Evolutionary conservation across 192 early-diverging fungal species (phyloP).

Genomic region (Bifiguratus adelaidae): DNA sequence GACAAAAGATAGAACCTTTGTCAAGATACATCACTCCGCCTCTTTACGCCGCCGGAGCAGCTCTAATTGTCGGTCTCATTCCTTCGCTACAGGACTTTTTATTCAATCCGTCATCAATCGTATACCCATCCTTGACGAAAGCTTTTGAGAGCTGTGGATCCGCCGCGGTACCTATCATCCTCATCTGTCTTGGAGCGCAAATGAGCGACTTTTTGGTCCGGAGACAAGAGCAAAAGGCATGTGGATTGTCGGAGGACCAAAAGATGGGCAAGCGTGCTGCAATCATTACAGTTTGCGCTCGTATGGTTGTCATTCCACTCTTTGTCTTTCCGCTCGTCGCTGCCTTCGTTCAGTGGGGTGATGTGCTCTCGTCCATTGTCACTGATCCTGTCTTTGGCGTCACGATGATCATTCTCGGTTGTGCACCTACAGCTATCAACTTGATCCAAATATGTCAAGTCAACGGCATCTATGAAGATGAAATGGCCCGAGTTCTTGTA

Average conservation of each 20-base stretch:
- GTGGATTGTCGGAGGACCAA: neutral
- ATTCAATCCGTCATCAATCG: constrained; percentile 41
- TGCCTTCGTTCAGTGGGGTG: neutral
- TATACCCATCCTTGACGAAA: constrained; percentile 46
- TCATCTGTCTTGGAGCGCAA: constrained; percentile 69
- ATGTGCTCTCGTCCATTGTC: constrained; percentile 22
- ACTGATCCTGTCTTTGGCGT: constrained; percentile 55
- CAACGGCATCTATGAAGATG: constrained; percentile 55
- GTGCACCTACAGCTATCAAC: constrained; percentile 61
- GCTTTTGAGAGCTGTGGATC: constrained; percentile 64
- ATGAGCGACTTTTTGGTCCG: constrained; percentile 13
- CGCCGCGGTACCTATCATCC: constrained; percentile 66
- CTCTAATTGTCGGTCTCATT: constrained; percentile 53
- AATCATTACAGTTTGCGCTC: constrained; percentile 10
- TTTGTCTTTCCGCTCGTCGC: constrained; percentile 24
- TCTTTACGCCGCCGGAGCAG: constrained; percentile 55
- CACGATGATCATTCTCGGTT: constrained; percentile 46
- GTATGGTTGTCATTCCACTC: constrained; percentile 21
- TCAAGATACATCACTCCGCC: constrained; percentile 65
- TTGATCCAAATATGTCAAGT: constrained; percentile 60
- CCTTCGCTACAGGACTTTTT: constrained; percentile 50
- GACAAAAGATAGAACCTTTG: no score
- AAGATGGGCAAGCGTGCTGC: neutral
- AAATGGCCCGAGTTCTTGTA: constrained; percentile 55
- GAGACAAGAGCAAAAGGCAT: no score